phyloP scores from a whole-genome alignment of 768 basidiomycete genomes.

The Russula emetica region DNA sequence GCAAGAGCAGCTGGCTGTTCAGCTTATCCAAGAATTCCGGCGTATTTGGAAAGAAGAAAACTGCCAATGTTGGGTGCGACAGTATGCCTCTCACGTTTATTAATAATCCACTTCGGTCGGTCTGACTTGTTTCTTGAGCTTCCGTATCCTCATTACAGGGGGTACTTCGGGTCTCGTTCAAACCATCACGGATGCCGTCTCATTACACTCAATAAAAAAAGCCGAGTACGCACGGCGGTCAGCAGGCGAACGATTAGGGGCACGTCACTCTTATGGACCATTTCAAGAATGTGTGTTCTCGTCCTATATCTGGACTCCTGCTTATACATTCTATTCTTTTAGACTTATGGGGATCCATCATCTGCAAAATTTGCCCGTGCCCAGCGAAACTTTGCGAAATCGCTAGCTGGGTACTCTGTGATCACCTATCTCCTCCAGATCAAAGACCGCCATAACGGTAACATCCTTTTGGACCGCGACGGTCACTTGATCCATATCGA shows the following conservation, averaged over 20 bases:
- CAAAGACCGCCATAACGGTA: slow-evolving; percentile 98
- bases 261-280: slow-evolving; percentile 91
- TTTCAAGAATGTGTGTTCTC: slow-evolving; percentile 67
- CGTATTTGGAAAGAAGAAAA: slow-evolving; percentile 94
- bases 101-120: not conserved
- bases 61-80: slow-evolving; percentile 89
- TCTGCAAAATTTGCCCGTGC: slow-evolving; percentile 86
- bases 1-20: slow-evolving; percentile 96
- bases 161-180: slow-evolving; percentile 92
- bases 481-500: slow-evolving; percentile 97
- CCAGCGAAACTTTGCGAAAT: slow-evolving; percentile 91
- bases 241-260: slow-evolving; percentile 73
- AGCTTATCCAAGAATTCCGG: slow-evolving; percentile 89
- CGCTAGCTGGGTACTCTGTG: slow-evolving; percentile 94
- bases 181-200: slow-evolving; percentile 97
- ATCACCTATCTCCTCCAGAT: slow-evolving; percentile 96
- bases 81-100: slow-evolving; percentile 43
- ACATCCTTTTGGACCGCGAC: slow-evolving; percentile 92
- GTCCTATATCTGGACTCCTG: not conserved
- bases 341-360: slow-evolving; percentile 89
- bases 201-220: slow-evolving; percentile 99
- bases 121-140: slow-evolving; percentile 46
- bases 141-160: slow-evolving; percentile 93
- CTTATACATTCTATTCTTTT: slow-evolving; percentile 1
- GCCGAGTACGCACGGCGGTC: slow-evolving; percentile 91